Conservation (phyloP, 2,329 filamentous ascomycete genomes). For the Colletotrichum lupini region DNA sequence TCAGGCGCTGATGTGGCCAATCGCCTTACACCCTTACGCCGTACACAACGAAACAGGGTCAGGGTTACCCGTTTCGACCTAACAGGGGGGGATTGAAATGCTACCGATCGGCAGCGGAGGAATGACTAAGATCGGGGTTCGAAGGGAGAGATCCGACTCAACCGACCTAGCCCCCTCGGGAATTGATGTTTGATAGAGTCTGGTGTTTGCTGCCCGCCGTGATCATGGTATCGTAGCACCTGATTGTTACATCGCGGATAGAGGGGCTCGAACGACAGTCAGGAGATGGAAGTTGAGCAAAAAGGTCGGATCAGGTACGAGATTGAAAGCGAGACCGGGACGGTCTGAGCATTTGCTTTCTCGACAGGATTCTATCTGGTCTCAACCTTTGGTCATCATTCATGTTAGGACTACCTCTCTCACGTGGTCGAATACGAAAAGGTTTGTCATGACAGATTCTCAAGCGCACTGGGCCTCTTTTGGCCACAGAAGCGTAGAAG, state of each 20-base stretch:
- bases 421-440: too few relatives aligned
- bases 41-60: not conserved
- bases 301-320: not conserved
- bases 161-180: not conserved
- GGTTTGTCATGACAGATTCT: too few relatives aligned
- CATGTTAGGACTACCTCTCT: too few relatives aligned
- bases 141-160: not conserved
- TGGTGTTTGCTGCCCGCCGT: not conserved
- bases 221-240: not conserved
- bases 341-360: not conserved
- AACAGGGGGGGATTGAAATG: not conserved
- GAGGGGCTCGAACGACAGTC: conserved; percentile 1
- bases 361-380: not conserved
- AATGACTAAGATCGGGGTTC: not conserved
- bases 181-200: not conserved
- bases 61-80: not conserved
- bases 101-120: not conserved
- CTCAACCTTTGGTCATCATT: not conserved
- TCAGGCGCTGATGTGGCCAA: not conserved
- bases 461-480: too few relatives aligned
- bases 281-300: not conserved
- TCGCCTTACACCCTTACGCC: not conserved
- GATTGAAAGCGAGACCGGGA: not conserved
- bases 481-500: too few relatives aligned
- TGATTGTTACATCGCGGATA: not conserved